Evolutionary conservation across 2,329 filamentous ascomycete genomes (phyloP), one percentile per base, ranked within the genome.

Genomic region (Biscogniauxia sp.): DNA sequence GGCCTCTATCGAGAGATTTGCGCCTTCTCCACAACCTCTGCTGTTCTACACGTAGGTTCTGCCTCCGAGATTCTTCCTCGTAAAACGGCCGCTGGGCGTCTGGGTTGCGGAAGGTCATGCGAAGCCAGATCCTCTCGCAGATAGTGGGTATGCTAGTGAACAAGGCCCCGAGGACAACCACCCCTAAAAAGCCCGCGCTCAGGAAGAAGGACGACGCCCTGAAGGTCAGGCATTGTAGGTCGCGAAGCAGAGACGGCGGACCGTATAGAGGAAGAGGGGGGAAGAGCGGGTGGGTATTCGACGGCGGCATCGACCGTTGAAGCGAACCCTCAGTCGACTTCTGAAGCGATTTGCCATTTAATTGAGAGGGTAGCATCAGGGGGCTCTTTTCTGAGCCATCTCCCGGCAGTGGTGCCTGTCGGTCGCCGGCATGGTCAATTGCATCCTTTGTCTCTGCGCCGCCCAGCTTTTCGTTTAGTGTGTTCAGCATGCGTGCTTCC

Each of bases 221-320:
- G 62, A 95, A 90, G 17, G 82, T 77, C 28, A 82, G 74, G 70
- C 86, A 91, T 66, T 93, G 88, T 0, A 92, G 32, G 32, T 85
- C 80, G 54, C 87, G 82, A n/a, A 88, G 60, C 0, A 84, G 56
- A 0, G 89, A 88, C 0, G 92, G 87, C 0, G 92, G 89, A 0
- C 91, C 91, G 68, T 96, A 97, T 0, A 92, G 79, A 0, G 93
- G 93, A 8, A 97, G 75, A 1, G 92, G 91, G 5, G 93, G 93
- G 66, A 97, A 97, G 5, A 96, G 78, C 2, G 91, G 90, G 66
- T 93, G 88, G 1, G 91, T 93, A 64, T 86, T 83, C 7, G 87
- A 87, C 1, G 87, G 86, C 0, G 89, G 88, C 76, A 81, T 82
- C 15, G 80, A 72, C 60, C 72, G 76, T 51, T 76, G 74, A 19